These are phyloP conservation scores for Poa annua DNA, from an alignment of 176 grass and related monocot species.

Conservation along the genomic window DNA sequence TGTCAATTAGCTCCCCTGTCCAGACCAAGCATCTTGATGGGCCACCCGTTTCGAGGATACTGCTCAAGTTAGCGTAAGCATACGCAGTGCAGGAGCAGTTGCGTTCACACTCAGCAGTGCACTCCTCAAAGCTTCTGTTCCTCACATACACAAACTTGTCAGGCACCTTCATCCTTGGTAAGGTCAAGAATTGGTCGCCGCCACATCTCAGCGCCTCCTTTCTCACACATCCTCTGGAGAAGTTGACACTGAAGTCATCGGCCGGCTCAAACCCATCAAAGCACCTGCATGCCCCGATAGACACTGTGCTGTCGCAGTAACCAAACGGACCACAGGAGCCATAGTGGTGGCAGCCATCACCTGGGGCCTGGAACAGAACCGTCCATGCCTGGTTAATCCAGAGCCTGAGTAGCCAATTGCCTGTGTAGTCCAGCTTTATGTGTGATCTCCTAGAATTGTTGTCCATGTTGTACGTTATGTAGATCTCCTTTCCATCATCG, in stretches of 20 bases:
- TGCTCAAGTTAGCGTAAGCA: no score
- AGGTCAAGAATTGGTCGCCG: constrained; percentile 3
- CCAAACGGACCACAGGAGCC: constrained; percentile 48
- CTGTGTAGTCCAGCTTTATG: not conserved
- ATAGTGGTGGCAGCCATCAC: not conserved
- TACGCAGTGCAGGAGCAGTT: no score
- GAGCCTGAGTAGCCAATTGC: not conserved
- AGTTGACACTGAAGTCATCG: not conserved
- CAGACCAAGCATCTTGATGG: no score
- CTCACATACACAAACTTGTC: constrained; percentile 24
- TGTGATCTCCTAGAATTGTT: not conserved
- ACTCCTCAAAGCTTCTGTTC: constrained; percentile 43
- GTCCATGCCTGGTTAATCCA: not conserved
- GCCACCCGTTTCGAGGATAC: no score
- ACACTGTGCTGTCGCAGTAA: constrained; percentile 41
- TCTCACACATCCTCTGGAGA: constrained; percentile 45
- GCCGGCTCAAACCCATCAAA: constrained; percentile 39
- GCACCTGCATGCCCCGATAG: constrained; percentile 30
- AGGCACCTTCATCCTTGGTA: constrained; percentile 47
- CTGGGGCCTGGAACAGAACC: not conserved
- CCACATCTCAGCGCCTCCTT: constrained; percentile 36
- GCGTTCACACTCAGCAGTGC: constrained; percentile 35
- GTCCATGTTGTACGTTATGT: not conserved
- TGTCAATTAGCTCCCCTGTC: no score
- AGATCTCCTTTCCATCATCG: not conserved